phyloP scores from a whole-genome alignment of 805 yeast species.

The Candida methanosorbosa region DNA sequence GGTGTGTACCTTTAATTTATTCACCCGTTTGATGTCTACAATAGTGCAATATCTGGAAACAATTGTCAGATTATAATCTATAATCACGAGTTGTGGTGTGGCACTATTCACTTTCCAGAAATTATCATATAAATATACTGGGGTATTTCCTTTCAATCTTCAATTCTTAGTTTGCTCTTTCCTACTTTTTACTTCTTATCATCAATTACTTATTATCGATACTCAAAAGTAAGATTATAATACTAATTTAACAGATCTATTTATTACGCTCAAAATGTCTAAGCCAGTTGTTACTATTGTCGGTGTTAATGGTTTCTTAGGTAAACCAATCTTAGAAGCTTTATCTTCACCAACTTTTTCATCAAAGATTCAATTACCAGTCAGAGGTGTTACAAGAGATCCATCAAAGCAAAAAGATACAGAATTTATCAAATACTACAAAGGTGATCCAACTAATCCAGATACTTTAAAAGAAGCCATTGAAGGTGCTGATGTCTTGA shows the following conservation, averaged over 20 bases:
- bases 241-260: neutral
- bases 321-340: conserved; percentile 37
- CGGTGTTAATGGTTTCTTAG: conserved; percentile 47
- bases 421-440: conserved; percentile 31
- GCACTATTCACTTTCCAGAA: no score
- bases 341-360: conserved; percentile 33
- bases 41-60: no score
- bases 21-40: no score
- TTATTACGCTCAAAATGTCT: conserved; percentile 6
- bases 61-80: no score
- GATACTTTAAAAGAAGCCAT: conserved; percentile 29
- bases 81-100: no score
- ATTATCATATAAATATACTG: no score
- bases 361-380: conserved; percentile 35
- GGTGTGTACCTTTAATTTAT: no score
- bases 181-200: no score
- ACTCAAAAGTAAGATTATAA: no score
- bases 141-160: no score
- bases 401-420: conserved; percentile 22
- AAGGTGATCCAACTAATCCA: conserved; percentile 21
- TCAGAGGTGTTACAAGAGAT: conserved; percentile 42
- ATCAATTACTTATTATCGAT: no score
- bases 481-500: conserved; percentile 39
- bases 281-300: conserved; percentile 36
- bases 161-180: no score